Base-by-base conservation (phyloP, 164 flowering plant species). In the Aristolochia californica region DNA sequence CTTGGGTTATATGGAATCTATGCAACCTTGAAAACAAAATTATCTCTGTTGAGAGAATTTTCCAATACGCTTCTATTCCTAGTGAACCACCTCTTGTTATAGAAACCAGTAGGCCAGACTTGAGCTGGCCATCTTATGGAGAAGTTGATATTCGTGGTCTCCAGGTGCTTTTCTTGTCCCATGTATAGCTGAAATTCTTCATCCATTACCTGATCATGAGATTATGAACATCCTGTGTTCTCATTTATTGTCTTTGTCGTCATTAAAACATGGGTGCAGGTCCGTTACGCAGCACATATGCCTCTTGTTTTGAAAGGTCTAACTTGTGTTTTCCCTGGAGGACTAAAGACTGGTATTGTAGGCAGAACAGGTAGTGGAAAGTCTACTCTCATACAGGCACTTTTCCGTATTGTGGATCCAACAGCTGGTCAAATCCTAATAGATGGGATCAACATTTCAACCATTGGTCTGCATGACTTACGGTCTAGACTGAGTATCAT, bases 341-440 rank as follows among this genome's bases (percentile, higher is more conserved):
- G 80, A 34, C 50, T 28, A 62, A 76, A 71, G 60, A 66, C 69
- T 18, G 80, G 80, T 21, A 62, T 76, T 40, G 77, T 76, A 43
- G 80, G 80, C 49, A 73, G 80, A 56, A 74, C 80, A 28, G 77
- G 80, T 38, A 69, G 77, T 62, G 80, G 80, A 59, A 76, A 74
- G 67, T 70, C 77, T 51, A 76, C 80, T 25, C 75, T 76, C 13
- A 71, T 76, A 43, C 75, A 71, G 62, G 48, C 77, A 23, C 60
- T 76, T 27, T 76, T 76, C 56, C 73, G 80, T 27, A 64, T 73
- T 24, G 75, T 76, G 1, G 80, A 76, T 21, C 78, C 80, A 21
- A 44, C 66, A n/a, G 66, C 52, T 26, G 80, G 80, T 54, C 62
- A 69, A 38, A 74, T 74, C 20, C 11, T 64, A 15, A 70, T 77